phyloP scores from a whole-genome alignment of 2,329 filamentous ascomycete species.

The Orbilia quercus region DNA sequence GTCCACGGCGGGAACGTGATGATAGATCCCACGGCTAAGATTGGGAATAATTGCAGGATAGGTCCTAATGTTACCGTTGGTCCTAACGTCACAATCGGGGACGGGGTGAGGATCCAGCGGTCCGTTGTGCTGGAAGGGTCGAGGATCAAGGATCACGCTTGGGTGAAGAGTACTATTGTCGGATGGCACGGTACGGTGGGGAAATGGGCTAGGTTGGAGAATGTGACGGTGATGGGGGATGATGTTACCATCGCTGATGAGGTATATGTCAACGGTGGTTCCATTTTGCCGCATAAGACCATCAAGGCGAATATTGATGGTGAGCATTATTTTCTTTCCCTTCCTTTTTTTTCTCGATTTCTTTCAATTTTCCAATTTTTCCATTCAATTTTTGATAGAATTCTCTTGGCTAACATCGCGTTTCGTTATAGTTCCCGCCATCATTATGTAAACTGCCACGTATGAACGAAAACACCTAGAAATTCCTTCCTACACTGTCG shows the following conservation, averaged over 20 bases:
- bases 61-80: slow-evolving; percentile 97
- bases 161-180: slow-evolving; percentile 98
- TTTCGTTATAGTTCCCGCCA: slow-evolving; percentile 63
- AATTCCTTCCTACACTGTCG: neutral
- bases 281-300: slow-evolving; percentile 95
- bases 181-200: slow-evolving; percentile 98
- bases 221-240: slow-evolving; percentile 96
- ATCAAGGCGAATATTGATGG: slow-evolving; percentile 98
- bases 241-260: slow-evolving; percentile 98
- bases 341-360: too few species aligned
- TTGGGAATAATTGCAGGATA: slow-evolving; percentile 98
- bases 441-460: slow-evolving; percentile 64
- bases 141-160: slow-evolving; percentile 98
- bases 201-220: slow-evolving; percentile 95
- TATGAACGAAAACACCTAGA: neutral
- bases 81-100: slow-evolving; percentile 88
- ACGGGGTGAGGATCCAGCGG: slow-evolving; percentile 92
- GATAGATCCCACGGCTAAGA: slow-evolving; percentile 92
- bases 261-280: slow-evolving; percentile 97
- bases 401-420: slow-evolving; percentile 6
- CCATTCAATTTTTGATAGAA: neutral
- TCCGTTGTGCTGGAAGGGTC: slow-evolving; percentile 88
- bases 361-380: neutral
- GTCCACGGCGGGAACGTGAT: slow-evolving; percentile 95
- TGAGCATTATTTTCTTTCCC: slow-evolving; percentile 63